Evolutionary conservation across 2,329 filamentous ascomycete genomes (phyloP), one percentile per base, ranked within the genome.

Genomic region (Colletotrichum lentis): DNA sequence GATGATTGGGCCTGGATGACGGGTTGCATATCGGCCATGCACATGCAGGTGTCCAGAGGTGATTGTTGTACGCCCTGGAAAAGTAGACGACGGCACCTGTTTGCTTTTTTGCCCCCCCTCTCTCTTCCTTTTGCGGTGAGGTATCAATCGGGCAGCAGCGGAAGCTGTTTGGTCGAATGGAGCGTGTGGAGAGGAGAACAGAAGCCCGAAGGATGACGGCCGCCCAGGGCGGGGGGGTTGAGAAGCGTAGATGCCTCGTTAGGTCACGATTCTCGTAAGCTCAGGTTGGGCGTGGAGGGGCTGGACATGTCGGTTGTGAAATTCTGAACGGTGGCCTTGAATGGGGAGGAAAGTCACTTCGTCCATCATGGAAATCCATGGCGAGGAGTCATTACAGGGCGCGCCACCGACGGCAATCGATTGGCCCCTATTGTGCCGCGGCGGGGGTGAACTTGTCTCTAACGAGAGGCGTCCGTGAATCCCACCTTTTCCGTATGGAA

Each of bases 91-190:
- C 54, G 24, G 39, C 37, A 58, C 50, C 22, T 37, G 27, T 67
- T 59, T 69, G 67, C 67, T 58, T 63, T 53, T 53, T 47, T n/a
- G n/a, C n/a, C n/a, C n/a, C n/a, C n/a, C n/a, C n/a, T n/a, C n/a
- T n/a, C n/a, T 3, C 31, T 35, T 35, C 31, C 31, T 35, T 35
- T 35, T 47, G 24, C 10, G 44, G 62, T 69, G 67, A 68, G 67
- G 67, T 69, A 63, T 67, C 62, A 70, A 70, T 70, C 61, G 69
- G 69, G 69, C 69, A 70, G 62, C 69, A 70, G 69, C 31, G 59
- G 46, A 44, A 69, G 62, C 55, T 61, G 44, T 61, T 60, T 69
- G 66, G 66, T 66, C 50, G 44, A 43, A 52, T 31, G 37, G 44
- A n/a, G 37, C 20, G 20, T 57, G 54, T 46, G 54, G 41, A 46